Percentiles rank a stretch among this genome's conserved stretches.
phyloP scores from a whole-genome alignment of 2,329 filamentous ascomycete species.

The Colletotrichum viniferum region DNA sequence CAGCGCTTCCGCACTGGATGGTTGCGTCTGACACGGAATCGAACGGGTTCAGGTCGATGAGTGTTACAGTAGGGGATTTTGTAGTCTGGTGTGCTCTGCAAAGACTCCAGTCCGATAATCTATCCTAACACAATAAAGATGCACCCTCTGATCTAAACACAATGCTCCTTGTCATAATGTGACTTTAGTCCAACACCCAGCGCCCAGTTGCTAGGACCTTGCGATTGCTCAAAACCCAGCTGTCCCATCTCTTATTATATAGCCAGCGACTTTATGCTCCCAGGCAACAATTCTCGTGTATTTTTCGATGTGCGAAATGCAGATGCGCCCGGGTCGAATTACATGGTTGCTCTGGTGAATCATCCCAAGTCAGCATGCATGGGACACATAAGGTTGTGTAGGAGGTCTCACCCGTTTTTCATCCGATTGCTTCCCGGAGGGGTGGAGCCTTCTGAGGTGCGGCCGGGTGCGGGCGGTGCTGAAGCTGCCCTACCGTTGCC shows the following conservation, averaged over 20 bases:
- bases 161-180: background rate
- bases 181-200: background rate
- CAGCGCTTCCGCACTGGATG: background rate
- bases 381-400: fast-evolving
- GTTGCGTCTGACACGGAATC: background rate
- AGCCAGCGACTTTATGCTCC: background rate
- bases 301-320: background rate
- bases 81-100: background rate
- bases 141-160: background rate
- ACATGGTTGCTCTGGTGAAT: background rate
- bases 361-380: background rate
- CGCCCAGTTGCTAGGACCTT: background rate
- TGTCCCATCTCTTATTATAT: background rate
- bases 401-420: background rate
- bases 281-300: background rate
- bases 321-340: background rate
- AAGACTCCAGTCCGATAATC: background rate
- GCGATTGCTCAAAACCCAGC: background rate
- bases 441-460: background rate
- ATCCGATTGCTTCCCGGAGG: background rate
- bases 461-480: too few relatives aligned
- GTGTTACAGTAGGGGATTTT: background rate
- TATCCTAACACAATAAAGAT: background rate
- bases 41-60: background rate
- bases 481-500: background rate